Evolutionary conservation across 2,329 filamentous ascomycete genomes (phyloP), one percentile per base, ranked within the genome.

Genomic region (Coniochaeta sp.): DNA sequence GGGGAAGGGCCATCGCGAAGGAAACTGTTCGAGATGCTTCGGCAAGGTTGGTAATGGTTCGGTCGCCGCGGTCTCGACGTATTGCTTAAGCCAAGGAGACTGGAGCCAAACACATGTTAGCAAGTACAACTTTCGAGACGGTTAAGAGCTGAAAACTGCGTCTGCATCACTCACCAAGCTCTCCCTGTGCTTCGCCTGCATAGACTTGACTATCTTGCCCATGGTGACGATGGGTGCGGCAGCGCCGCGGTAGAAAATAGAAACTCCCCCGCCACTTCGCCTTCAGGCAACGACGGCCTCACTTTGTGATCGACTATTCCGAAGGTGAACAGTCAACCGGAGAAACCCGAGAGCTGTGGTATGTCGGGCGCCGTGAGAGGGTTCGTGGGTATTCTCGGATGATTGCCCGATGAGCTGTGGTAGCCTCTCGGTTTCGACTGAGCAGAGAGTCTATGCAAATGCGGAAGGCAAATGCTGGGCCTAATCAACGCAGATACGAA

Each of bases 1-100:
- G 33, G 92, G 92, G 64, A 97, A 95, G 2, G 91, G 91, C 94
- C 94, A 99, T 78, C 86, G 78, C 57, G 85, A 85, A 53, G 92
- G 91, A 66, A 97, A 97, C 52, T 79, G 81, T 61, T 79, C 77
- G 58, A 99, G 86, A 59, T 87, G 82, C 61, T 81, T 74, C 59
- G 90, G 89, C 58, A 99, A 78, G 65, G 88, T 81, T 62, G 86
- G 84, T 62, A 96, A 73, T 47, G 90, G 81, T 58, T 81, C 76
- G 53, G 79, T 78, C 58, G 83, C 83, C 48, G 87, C 84, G 59
- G 78, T 77, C 61, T 85, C 76, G 62, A 96, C 86, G 65, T 91
- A 97, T 51, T 86, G 79, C 68, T 86, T 81, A 58, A 97, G 80
- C 77, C 88, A 95, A 59, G 90, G 86, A 68, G 94, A 96, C 89